Conservation (phyloP, 805 yeast species). For the Metschnikowia colocasiae region DNA sequence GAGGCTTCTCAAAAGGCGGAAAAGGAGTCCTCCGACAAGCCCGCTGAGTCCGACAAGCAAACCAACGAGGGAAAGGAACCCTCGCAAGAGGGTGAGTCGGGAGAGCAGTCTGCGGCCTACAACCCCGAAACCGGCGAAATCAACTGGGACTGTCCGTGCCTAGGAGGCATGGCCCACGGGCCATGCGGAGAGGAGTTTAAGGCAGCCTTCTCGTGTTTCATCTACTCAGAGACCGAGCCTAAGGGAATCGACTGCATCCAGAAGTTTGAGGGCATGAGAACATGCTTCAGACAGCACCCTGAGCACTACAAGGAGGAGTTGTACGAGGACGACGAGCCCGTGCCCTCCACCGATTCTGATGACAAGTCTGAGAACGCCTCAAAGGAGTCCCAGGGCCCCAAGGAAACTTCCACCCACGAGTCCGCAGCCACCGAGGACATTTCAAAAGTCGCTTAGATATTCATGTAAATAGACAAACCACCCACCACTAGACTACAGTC, state of each 20-base stretch:
- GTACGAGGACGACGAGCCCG: constrained; percentile 64
- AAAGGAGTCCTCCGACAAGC: constrained; percentile 3
- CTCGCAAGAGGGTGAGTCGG: constrained; percentile 21
- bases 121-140: constrained; percentile 98
- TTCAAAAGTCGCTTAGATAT: constrained; percentile 10
- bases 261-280: constrained; percentile 87
- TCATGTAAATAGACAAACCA: constrained; percentile 2
- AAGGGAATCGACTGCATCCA: constrained; percentile 94
- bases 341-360: constrained; percentile 6
- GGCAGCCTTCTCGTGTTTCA: constrained; percentile 92
- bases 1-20: constrained; percentile 7
- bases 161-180: constrained; percentile 98
- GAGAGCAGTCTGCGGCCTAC: constrained; percentile 63
- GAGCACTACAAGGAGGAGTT: constrained; percentile 92
- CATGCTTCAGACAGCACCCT: constrained; percentile 88
- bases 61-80: not conserved
- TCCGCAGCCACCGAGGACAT: constrained; percentile 13
- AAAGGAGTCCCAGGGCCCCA: not conserved
- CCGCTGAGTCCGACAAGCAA: not conserved
- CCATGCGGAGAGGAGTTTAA: constrained; percentile 97
- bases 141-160: constrained; percentile 99
- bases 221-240: constrained; percentile 90
- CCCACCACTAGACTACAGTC: not conserved
- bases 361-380: not conserved
- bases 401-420: not conserved